Conservation (phyloP, 2,329 filamentous ascomycete genomes). For the Trichophaea hybrida region DNA sequence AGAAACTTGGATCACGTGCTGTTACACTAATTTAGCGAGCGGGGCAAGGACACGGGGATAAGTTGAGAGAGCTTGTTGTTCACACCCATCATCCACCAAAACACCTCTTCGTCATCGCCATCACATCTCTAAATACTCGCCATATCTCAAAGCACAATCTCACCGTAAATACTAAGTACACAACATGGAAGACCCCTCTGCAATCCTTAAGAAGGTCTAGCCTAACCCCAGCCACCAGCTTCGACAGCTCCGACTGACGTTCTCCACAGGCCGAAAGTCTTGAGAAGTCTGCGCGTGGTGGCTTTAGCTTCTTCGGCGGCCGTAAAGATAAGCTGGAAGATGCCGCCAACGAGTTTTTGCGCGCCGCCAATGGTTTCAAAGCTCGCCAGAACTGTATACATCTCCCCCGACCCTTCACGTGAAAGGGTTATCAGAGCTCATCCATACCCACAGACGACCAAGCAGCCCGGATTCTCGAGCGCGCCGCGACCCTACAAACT, state of each 20-base stretch:
- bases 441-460: conserved; percentile 48
- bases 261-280: conserved; percentile 59
- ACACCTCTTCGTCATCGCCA: too few species aligned
- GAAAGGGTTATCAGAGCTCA: background rate
- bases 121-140: too few species aligned
- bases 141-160: too few species aligned
- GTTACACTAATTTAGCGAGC: too few species aligned
- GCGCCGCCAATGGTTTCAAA: conserved; percentile 75
- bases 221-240: background rate
- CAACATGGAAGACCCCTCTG: background rate
- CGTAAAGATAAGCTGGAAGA: conserved; percentile 79
- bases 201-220: background rate
- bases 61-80: too few species aligned
- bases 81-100: too few species aligned
- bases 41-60: too few species aligned
- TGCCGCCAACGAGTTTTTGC: conserved; percentile 72
- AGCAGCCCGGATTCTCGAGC: conserved; percentile 74
- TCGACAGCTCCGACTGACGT: background rate
- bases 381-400: conserved; percentile 60
- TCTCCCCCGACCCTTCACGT: background rate
- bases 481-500: conserved; percentile 66
- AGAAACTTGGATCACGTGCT: too few species aligned
- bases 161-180: too few species aligned
- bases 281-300: conserved; percentile 55
- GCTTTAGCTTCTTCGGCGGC: conserved; percentile 58